phyloP scores from a whole-genome alignment of 2,329 filamentous ascomycete genomes.

The Diaporthe caulivora region DNA sequence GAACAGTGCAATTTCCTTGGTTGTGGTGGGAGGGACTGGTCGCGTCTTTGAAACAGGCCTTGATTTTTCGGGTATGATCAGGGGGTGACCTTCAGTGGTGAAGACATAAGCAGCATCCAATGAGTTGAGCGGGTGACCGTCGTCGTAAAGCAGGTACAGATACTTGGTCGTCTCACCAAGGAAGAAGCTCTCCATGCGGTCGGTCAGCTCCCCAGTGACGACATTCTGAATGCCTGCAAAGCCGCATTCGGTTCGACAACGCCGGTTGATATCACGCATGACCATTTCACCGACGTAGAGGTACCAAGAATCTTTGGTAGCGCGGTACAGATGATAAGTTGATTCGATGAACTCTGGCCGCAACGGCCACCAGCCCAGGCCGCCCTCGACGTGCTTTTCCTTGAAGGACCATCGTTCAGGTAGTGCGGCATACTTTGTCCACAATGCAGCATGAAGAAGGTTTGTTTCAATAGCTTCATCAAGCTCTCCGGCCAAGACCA shows the following conservation, averaged over 20 bases:
- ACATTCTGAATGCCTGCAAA: conserved; percentile 93
- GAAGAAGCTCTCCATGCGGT: conserved; percentile 99
- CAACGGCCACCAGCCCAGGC: conserved; percentile 94
- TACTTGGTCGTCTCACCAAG: conserved; percentile 97
- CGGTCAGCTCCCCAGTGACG: conserved; percentile 84
- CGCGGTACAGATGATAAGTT: conserved; percentile 94
- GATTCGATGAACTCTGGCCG: conserved; percentile 97
- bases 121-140: conserved; percentile 86
- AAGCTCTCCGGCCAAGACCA: conserved; percentile 87
- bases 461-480: conserved; percentile 93
- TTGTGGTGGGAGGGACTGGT: conserved; percentile 37
- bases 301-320: conserved; percentile 96
- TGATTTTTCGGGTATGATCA: conserved; percentile 78
- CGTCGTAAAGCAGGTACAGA: conserved; percentile 90
- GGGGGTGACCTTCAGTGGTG: conserved; percentile 93
- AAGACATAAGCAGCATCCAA: conserved; percentile 92
- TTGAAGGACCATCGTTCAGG: conserved; percentile 94
- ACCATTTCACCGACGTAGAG: conserved; percentile 97
- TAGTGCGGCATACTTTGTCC: conserved; percentile 93
- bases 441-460: conserved; percentile 90
- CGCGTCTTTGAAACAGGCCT: conserved; percentile 43
- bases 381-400: conserved; percentile 85
- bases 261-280: conserved; percentile 84
- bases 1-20: conserved; percentile 41
- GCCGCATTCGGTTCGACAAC: conserved; percentile 91